phyloP scores from a whole-genome alignment of 164 flowering plant species.

The Umbellularia californica region DNA sequence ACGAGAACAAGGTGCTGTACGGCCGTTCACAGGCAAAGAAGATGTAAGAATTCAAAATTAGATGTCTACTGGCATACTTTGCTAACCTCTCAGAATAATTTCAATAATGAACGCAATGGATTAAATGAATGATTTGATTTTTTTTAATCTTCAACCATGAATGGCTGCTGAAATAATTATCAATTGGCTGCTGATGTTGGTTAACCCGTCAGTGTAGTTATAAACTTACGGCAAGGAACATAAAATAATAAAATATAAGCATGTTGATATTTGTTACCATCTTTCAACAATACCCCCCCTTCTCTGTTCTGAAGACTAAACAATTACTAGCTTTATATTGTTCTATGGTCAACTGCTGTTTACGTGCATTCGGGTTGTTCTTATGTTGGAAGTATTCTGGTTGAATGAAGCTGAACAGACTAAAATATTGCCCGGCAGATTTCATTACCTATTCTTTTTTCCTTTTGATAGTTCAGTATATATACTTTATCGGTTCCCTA shows the following conservation, averaged over 20 bases:
- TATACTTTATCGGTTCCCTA: too few relatives aligned
- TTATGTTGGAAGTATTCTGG: too few relatives aligned
- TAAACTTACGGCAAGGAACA: background rate
- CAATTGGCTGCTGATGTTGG: background rate
- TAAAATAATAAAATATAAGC: background rate
- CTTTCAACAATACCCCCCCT: background rate
- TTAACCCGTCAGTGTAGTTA: background rate
- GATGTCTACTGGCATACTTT: background rate
- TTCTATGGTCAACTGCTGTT: too few relatives aligned
- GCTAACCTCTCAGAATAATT: background rate
- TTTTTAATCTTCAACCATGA: too few relatives aligned
- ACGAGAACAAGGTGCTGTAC: slow-evolving; percentile 74
- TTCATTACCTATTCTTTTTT: too few relatives aligned
- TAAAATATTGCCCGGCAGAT: too few relatives aligned
- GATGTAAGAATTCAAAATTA: slow-evolving; percentile 61
- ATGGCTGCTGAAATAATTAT: too few relatives aligned
- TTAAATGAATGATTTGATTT: background rate
- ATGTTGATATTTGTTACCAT: background rate
- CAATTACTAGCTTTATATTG: too few relatives aligned
- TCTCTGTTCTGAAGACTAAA: too few relatives aligned
- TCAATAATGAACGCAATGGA: background rate
- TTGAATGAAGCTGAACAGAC: too few relatives aligned
- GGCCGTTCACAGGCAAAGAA: slow-evolving; percentile 78
- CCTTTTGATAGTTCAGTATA: too few relatives aligned
- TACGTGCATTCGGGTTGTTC: too few relatives aligned